Conservation (phyloP, 2,329 filamentous ascomycete genomes). For the Aspergillus calidoustus region DNA sequence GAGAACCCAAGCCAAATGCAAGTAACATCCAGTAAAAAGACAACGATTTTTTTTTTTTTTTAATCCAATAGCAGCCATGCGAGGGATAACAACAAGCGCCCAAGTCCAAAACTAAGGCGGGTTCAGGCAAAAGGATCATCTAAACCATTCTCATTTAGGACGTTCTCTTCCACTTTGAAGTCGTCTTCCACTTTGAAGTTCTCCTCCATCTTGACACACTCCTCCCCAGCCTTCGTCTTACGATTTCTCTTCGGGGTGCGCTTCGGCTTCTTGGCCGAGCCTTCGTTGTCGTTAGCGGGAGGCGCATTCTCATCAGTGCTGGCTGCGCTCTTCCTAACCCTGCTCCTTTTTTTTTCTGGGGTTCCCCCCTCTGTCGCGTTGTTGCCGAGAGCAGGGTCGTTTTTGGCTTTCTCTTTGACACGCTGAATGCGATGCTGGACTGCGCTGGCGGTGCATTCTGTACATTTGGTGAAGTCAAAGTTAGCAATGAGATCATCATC, state of each 20-base stretch:
- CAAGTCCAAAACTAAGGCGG: not conserved
- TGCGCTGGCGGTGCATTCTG: conserved; percentile 30
- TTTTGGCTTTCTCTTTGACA: conserved; percentile 22
- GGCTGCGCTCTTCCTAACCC: not conserved
- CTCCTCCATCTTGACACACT: not conserved
- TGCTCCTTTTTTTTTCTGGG: conserved; percentile 5
- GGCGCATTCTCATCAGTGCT: not conserved
- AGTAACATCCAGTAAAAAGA: not conserved
- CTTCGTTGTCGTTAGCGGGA: not conserved
- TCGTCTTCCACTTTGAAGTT: not conserved
- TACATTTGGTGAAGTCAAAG: not conserved
- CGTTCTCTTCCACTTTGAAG: not conserved
- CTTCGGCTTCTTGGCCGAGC: not conserved
- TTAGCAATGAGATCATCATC: not conserved
- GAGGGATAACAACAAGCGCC: not conserved
- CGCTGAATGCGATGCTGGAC: conserved; percentile 31
- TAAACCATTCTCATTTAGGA: not conserved
- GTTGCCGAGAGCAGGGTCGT: not conserved
- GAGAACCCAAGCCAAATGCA: not conserved
- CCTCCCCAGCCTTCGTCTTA: not conserved
- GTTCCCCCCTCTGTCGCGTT: not conserved
- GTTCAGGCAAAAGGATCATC: not conserved
- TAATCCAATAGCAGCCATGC: not conserved
- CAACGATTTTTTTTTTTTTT: too few relatives aligned
- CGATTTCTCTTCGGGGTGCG: not conserved